Base-by-base conservation (phyloP, 352 stramenopile species). In the Pythium dissotocum region DNA sequence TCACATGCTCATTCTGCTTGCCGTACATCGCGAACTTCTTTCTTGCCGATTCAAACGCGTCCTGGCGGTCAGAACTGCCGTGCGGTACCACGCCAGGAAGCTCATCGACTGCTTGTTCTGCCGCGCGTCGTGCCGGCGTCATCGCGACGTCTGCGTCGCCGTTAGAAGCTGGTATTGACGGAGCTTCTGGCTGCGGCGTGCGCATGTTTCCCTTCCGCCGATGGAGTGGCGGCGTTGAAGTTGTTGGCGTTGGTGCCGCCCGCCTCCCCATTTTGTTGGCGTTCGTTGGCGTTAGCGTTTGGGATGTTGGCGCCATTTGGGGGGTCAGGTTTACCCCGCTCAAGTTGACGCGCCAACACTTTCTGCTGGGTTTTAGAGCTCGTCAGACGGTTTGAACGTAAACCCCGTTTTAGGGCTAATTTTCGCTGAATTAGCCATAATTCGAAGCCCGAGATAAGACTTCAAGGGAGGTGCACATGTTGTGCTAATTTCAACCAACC, bases 1-100 rank as follows among this genome's bases (percentile, higher is more conserved):
- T 82, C 61, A 78, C 73, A 52, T 85, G 77, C 9, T 65, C 73
- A 46, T 83, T 75, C 48, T 75, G 76, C 4, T 73, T 77, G 26
- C 80, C 78, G 55, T 90, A 89, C 48, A 81, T 74, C 0, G 80
- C 80, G 53, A 91, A 89, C 38, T 82, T 76, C 40, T 76, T 72
- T 2, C 61, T 63, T 14, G 69, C 75, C 14, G 65, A 68, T 35
- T 77, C 71, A 42, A 73, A 71, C 7, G 61, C 64, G 36, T 64
- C 70, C 18, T 60, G 36, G 24, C 40, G 55, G 35, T 62, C 63
- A 4, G 35, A 38, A 32, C 36, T n/a, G 5, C 16, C 42, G 58
- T 13, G 42, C 28, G 32, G 36, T 24, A 26, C 33, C 18, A 36
- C 24, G 38, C 28, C 40, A 1, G 48, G 21, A 3, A 65, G 58